Percentiles rank a stretch among this genome's conserved stretches.
Conservation (phyloP, 805 yeast genomes). For the Ogataea dorogensis region DNA sequence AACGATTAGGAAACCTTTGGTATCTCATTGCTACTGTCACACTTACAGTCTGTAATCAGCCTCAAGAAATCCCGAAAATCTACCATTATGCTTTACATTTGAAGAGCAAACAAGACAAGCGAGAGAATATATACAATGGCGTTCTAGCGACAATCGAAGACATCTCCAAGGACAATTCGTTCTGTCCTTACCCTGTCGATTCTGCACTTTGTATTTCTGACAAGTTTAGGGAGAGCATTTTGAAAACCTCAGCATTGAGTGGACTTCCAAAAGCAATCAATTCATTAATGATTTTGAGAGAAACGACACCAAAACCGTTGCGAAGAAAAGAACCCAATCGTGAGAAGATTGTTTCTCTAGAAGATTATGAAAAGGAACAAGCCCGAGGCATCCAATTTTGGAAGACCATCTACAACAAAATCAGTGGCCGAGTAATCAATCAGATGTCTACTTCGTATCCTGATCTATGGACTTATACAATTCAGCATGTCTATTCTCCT, state of each 20-base stretch:
- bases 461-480: conserved; percentile 73
- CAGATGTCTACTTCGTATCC: conserved; percentile 79
- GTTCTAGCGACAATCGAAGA: conserved; percentile 10
- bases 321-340: conserved; percentile 30
- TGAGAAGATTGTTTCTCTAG: conserved; percentile 15
- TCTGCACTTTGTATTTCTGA: conserved; percentile 32
- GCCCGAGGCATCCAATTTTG: conserved; percentile 64
- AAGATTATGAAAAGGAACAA: conserved; percentile 20
- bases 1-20: conserved; percentile 62
- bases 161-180: conserved; percentile 15
- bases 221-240: conserved; percentile 70
- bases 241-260: conserved; percentile 74
- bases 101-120: conserved; percentile 15
- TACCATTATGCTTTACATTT: conserved; percentile 62
- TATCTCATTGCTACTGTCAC: conserved; percentile 78
- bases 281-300: conserved; percentile 61
- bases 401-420: conserved; percentile 73
- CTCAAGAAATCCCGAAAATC: conserved; percentile 73
- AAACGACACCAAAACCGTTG: conserved; percentile 56
- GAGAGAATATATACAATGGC: conserved; percentile 18
- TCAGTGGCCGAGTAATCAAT: conserved; percentile 60
- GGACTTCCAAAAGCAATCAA: conserved; percentile 88
- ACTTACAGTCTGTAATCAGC: conserved; percentile 75
- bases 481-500: conserved; percentile 75
- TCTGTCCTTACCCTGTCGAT: conserved; percentile 18